Base-by-base conservation (phyloP, 305 asterid genomes). In the Solanum hybrid region DNA sequence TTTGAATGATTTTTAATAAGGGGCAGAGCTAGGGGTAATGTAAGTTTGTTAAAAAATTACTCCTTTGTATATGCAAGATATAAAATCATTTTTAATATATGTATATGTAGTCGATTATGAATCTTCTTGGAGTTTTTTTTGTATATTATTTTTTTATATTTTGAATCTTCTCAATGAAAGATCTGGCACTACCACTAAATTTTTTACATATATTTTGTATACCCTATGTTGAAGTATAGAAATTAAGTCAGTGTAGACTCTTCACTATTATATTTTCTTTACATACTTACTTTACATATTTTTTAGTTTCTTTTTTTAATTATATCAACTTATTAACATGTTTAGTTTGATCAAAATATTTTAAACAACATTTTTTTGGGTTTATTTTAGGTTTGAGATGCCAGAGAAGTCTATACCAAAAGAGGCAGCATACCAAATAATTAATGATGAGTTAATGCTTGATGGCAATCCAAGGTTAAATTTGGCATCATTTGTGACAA, bases 391-490 rank as follows among this genome's bases (percentile, higher is more conserved):
- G 94, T 93, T 90, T 61, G 89, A 90, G 91, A 92, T 93, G 91
- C 57, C 87, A 26, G 94, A 93, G 26, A 77, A 91, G 5, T 92
- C 94, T 29, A 93, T 92, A 2, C 94, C 95, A 26, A 93, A 93
- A 76, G 95, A 93, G 64, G 95, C 94, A 4, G 94, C 95, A n/a
- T 92, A 76, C 22, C 95, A 93, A 91, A 93, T 93, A 81, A 93
- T 93, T n/a, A 93, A 91, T 89, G 95, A 93, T 46, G 95, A 94
- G 90, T 91, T 94, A 35, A 94, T 94, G 95, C 91, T 94, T 31
- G 95, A 94, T 69, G 95, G 95, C 10, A 94, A 94, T 37, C 95
- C 95, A 2, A 78, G 95, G 89, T 77, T 94, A 64, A 94, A 93
- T 26, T 75, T 94, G 87, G 95, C 95, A 5, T 94, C 95, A 3